phyloP scores from a whole-genome alignment of 345 rosid species.

The Gossypium australe region DNA sequence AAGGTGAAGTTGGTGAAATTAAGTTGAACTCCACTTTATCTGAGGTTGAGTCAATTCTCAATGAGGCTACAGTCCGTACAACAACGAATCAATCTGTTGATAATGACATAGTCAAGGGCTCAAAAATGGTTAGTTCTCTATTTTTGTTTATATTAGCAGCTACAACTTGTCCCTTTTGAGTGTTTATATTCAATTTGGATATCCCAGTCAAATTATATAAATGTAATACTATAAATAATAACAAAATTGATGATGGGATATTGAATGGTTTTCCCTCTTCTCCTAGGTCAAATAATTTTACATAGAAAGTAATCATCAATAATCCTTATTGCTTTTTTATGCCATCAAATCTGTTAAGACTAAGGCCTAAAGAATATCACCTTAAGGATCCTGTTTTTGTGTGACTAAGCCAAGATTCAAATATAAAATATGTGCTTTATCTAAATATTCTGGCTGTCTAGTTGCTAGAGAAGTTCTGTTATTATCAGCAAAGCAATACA shows the following conservation, averaged over 20 bases:
- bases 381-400: not conserved
- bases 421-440: not conserved
- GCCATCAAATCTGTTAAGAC: not conserved
- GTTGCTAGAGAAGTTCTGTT: not conserved
- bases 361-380: not conserved
- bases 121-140: constrained; percentile 28
- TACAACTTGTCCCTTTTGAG: not conserved
- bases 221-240: not conserved
- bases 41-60: constrained; percentile 21
- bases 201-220: not conserved
- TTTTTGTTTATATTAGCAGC: not conserved
- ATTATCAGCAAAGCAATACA: not conserved
- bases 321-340: not conserved
- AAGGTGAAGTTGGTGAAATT: constrained; percentile 17
- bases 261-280: not conserved
- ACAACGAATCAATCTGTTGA: constrained; percentile 17
- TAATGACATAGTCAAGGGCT: constrained; percentile 10
- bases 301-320: not conserved
- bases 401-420: not conserved
- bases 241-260: not conserved
- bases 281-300: not conserved
- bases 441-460: not conserved
- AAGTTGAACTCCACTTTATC: constrained; percentile 13
- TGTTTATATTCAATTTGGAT: not conserved
- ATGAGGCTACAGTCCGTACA: constrained; percentile 17